phyloP scores from a whole-genome alignment of 202 grass and related monocot species.

The Miscanthus sacchariflorus region DNA sequence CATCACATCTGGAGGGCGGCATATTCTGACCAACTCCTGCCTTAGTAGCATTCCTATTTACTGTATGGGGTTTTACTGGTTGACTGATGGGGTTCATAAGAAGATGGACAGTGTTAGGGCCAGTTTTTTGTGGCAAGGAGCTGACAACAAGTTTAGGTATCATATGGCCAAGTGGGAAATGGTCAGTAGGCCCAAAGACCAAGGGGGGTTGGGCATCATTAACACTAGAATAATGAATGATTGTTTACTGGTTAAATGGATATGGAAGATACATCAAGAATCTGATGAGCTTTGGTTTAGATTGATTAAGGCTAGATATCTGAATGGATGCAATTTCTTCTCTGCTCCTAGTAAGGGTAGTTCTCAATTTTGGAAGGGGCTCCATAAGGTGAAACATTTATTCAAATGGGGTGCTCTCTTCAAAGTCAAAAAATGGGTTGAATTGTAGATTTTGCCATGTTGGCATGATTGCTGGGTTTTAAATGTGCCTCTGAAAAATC shows the following conservation, averaged over 20 bases:
- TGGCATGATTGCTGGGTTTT: accelerated
- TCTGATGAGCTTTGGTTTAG: too few relatives aligned
- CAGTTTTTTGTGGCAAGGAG: not conserved
- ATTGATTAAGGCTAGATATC: accelerated
- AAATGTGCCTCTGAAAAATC: too few relatives aligned
- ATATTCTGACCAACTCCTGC: not conserved
- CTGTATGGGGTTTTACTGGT: not conserved
- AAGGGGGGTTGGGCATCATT: not conserved
- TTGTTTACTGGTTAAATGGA: too few relatives aligned
- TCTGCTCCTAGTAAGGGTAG: too few relatives aligned
- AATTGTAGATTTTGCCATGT: too few relatives aligned
- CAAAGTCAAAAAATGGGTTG: accelerated
- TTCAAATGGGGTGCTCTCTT: too few relatives aligned
- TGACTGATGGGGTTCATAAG: accelerated
- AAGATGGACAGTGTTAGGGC: not conserved
- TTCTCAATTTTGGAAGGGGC: too few relatives aligned
- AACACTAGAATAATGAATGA: not conserved
- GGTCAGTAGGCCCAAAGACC: not conserved
- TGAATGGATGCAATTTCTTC: too few relatives aligned
- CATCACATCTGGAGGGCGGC: not conserved
- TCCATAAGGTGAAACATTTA: too few relatives aligned
- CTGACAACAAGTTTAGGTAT: accelerated
- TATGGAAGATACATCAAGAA: too few relatives aligned
- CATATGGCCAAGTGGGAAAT: not conserved
- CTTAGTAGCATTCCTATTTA: not conserved